Percentiles rank a stretch among this genome's conserved stretches.
Conservation (phyloP, 208 protist species). For the Crithidia brevicula region DNA sequence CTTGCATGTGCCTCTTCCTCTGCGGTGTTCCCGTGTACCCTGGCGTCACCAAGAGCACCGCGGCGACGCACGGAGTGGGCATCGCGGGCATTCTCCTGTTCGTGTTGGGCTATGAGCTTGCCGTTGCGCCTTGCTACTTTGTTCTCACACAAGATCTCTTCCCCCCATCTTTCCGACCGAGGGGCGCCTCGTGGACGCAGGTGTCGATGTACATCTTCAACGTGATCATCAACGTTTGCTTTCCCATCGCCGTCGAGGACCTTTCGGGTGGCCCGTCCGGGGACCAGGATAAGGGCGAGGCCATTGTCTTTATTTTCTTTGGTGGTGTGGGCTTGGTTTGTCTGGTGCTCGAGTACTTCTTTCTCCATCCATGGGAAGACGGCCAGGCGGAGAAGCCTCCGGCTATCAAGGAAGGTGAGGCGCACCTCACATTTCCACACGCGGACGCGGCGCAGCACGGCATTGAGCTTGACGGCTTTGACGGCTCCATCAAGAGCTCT, state of each 20-base stretch:
- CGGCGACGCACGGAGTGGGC: slow-evolving; percentile 36
- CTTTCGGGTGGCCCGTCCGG: slow-evolving; percentile 65
- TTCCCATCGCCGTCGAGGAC: slow-evolving; percentile 54
- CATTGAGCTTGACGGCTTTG: neutral
- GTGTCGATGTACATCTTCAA: slow-evolving; percentile 63
- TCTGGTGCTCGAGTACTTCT: slow-evolving; percentile 49
- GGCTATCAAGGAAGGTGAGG: neutral
- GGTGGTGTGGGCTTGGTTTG: slow-evolving; percentile 49
- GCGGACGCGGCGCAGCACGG: neutral
- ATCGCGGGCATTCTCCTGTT: slow-evolving; percentile 60
- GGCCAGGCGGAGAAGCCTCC: slow-evolving; percentile 3
- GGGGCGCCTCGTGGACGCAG: slow-evolving; percentile 49
- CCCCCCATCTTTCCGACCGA: slow-evolving; percentile 54
- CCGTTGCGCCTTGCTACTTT: slow-evolving; percentile 59
- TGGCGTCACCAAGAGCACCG: slow-evolving; percentile 32
- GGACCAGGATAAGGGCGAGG: slow-evolving; percentile 63
- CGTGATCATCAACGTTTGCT: slow-evolving; percentile 67
- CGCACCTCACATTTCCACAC: neutral
- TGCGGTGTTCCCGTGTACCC: slow-evolving; percentile 61
- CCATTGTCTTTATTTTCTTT: slow-evolving; percentile 68
- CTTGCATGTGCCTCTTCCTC: slow-evolving; percentile 47
- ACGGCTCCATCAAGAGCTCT: neutral
- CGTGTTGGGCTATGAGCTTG: slow-evolving; percentile 54
- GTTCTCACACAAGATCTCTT: slow-evolving; percentile 64
- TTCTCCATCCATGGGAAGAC: slow-evolving; percentile 42